These are phyloP conservation scores for Vitis cinerea DNA, from an alignment of 164 flowering plant species.

Conservation along the genomic window DNA sequence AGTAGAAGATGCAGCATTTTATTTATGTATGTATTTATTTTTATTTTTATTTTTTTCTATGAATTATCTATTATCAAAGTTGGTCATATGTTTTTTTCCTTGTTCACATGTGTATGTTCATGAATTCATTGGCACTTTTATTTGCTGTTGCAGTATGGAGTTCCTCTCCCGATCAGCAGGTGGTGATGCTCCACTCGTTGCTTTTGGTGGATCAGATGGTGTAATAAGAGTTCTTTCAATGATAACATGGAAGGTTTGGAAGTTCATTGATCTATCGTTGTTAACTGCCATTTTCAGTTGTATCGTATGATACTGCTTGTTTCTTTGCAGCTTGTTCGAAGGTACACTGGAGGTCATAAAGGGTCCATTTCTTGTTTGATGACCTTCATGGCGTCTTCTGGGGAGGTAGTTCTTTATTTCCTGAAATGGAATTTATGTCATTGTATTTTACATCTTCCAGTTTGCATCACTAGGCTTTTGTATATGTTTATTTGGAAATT, in stretches of 20 bases:
- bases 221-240: constrained; percentile 96
- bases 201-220: constrained; percentile 98
- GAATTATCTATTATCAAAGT: no score
- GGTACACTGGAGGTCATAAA: constrained; percentile 98
- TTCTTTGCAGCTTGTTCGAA: constrained; percentile 78
- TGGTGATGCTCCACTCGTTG: constrained; percentile 94
- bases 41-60: no score
- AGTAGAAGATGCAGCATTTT: neutral
- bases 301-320: constrained; percentile 7
- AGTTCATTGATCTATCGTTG: constrained; percentile 9
- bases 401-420: constrained; percentile 63
- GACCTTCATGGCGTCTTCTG: constrained; percentile 94
- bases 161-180: constrained; percentile 80
- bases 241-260: constrained; percentile 97
- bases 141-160: constrained; percentile 74
- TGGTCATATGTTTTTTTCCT: neutral
- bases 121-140: neutral
- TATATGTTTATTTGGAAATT: no score
- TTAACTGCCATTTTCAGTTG: neutral
- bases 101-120: neutral
- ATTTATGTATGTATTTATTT: neutral
- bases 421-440: neutral
- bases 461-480: neutral
- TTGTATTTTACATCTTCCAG: neutral
- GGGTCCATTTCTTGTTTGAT: constrained; percentile 90